phyloP scores from a whole-genome alignment of 768 basidiomycete species.

The Suillus luteus region DNA sequence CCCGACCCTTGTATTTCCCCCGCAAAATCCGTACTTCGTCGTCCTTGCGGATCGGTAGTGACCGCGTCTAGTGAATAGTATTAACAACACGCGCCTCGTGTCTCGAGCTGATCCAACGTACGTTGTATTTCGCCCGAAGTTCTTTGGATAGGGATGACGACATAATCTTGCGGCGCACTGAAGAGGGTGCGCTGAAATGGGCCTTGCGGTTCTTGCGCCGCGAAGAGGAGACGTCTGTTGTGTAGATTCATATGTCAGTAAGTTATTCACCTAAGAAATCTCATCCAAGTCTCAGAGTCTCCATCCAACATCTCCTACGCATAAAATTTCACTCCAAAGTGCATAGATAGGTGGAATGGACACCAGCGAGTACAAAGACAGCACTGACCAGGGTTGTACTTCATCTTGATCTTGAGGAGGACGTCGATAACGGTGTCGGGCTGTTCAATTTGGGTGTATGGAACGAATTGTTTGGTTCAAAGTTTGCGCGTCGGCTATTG shows the following conservation, averaged over 20 bases:
- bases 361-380: constrained; percentile 21
- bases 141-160: constrained; percentile 95
- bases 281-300: constrained; percentile 43
- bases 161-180: constrained; percentile 97
- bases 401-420: constrained; percentile 76
- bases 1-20: constrained; percentile 98
- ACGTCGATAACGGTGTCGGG: constrained; percentile 54
- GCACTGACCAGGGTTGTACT: constrained; percentile 80
- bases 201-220: constrained; percentile 98
- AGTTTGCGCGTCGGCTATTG: constrained; percentile 27
- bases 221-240: constrained; percentile 82
- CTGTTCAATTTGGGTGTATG: constrained; percentile 24
- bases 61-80: constrained; percentile 62
- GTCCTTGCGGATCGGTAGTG: constrained; percentile 94
- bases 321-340: constrained; percentile 31
- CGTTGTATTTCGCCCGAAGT: constrained; percentile 88
- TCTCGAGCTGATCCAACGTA: constrained; percentile 42
- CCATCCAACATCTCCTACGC: constrained; percentile 57
- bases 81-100: not conserved
- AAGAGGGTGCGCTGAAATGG: constrained; percentile 95
- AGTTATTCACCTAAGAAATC: constrained; percentile 22
- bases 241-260: constrained; percentile 34
- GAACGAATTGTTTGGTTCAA: constrained; percentile 40
- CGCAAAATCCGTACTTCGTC: constrained; percentile 97
- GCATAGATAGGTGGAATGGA: constrained; percentile 23